phyloP scores from a whole-genome alignment of 1,284 basidiomycete genomes.

The Microbotryomycetes sp. region DNA sequence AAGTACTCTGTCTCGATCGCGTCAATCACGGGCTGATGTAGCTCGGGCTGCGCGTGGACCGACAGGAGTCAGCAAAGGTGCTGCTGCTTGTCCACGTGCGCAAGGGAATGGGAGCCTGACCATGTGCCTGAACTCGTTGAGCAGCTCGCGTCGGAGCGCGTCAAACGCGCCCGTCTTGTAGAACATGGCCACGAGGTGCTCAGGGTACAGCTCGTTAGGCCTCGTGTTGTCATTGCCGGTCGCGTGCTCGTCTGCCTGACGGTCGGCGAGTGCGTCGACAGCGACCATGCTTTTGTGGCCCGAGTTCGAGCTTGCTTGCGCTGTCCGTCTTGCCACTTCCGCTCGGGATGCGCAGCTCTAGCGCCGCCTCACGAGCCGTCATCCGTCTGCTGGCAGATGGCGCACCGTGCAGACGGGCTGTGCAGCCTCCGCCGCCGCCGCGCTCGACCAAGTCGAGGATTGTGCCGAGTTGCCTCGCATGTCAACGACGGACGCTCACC shows the following conservation, averaged over 20 bases:
- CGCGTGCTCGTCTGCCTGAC: background rate
- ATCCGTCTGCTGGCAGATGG: too few relatives aligned
- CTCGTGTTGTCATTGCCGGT: background rate
- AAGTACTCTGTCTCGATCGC: background rate
- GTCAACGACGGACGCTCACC: too few relatives aligned
- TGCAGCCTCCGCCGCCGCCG: too few relatives aligned
- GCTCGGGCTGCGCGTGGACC: background rate
- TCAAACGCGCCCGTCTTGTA: constrained; percentile 18
- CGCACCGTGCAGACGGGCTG: too few relatives aligned
- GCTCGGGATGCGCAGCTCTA: background rate
- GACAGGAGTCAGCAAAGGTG: too few relatives aligned
- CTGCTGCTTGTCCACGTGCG: too few relatives aligned
- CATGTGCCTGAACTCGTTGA: constrained; percentile 4
- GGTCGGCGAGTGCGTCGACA: background rate
- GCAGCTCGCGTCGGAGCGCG: constrained; percentile 10
- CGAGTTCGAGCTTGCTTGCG: background rate
- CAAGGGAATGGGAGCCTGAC: background rate
- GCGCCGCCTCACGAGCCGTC: background rate
- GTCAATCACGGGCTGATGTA: background rate
- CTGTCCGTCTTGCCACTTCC: background rate
- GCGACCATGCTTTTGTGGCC: too few relatives aligned
- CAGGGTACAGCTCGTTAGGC: background rate
- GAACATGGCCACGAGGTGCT: constrained; percentile 9
- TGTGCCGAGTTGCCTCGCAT: too few relatives aligned
- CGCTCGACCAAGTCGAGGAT: too few relatives aligned